Base-by-base conservation (phyloP, 495 filamentous ascomycete species). In the Clavariopsis aquatica region DNA sequence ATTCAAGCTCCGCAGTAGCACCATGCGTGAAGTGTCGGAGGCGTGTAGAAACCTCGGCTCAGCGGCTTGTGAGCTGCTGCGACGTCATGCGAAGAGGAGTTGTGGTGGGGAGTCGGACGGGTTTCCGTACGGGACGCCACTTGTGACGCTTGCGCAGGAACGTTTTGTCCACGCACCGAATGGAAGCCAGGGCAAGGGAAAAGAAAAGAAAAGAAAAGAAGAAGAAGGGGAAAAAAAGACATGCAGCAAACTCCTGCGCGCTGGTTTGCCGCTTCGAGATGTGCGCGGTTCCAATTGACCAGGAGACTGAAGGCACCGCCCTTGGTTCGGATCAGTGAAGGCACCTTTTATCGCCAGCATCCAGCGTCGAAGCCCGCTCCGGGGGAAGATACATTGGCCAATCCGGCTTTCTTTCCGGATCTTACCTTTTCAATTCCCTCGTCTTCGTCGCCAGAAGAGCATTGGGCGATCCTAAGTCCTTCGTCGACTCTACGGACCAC, bases 321-420 rank as follows among this genome's bases (percentile, higher is more conserved):
- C 9, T 79, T 96, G 49, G 85, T 96, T 54, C 79, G 78, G 62
- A 92, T 96, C 70, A 60, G 81, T 65, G 83, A 90, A 76, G 90
- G 80, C 63, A 91, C 89, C 2, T 96, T 96, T 72, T 93, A 94
- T 76, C 85, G 87, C 19, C 83, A 86, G 49, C 89, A 93, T 73
- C 91, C 90, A 15, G 79, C 79, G 23, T 76, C 80, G 26, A 49
- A 29, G 19, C 69, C 80, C 27, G 53, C 72, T 41, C 60, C 71
- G 38, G 67, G 64, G 1, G 51, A 72, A 45, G 62, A 72, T 49
- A 53, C 56, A 52, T 15, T 53, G 6, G 52, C 64, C 27, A 87
- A 87, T 69, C 87, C 84, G 22, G 79, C 90, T 0, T 76, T 96
- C 2, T 93, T 93, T 73, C 78, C 79, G 0, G 76, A 85, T 41